These are phyloP conservation scores for Suhomyces coccinellae DNA, from an alignment of 1,139 yeast genomes.

Conservation along the genomic window DNA sequence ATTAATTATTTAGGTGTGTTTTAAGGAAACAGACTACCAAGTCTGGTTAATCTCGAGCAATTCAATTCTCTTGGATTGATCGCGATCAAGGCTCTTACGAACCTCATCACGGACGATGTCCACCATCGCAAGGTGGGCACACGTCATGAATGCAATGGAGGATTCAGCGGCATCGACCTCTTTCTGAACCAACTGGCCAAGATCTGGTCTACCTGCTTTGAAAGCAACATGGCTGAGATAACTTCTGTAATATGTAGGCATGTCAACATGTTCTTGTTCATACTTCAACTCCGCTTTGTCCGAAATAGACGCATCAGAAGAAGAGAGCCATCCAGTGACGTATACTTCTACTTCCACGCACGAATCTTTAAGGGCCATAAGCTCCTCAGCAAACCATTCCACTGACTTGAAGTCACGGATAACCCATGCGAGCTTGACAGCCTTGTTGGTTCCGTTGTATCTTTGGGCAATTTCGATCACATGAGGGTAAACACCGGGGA, in stretches of 20 bases:
- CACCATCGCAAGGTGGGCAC: constrained; percentile 51
- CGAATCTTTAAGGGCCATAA: constrained; percentile 26
- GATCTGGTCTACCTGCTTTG: constrained; percentile 44
- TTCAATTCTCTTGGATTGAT: constrained; percentile 9
- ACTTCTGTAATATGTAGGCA: not conserved
- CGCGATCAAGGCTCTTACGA: not conserved
- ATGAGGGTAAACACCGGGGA: constrained; percentile 49
- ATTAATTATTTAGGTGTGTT: too few species aligned
- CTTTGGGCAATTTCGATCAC: constrained; percentile 26
- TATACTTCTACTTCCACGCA: constrained; percentile 34
- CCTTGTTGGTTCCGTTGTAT: not conserved
- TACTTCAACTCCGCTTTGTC: not conserved
- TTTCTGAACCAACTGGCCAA: constrained; percentile 32
- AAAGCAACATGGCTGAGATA: constrained; percentile 26
- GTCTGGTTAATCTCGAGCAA: constrained; percentile 10
- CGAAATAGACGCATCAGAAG: not conserved
- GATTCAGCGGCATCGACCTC: constrained; percentile 30
- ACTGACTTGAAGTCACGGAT: constrained; percentile 44
- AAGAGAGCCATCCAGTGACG: constrained; percentile 29
- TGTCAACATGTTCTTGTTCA: not conserved
- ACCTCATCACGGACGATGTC: constrained; percentile 36
- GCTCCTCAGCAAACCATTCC: constrained; percentile 53
- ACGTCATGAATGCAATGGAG: constrained; percentile 41
- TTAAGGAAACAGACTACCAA: constrained; percentile 1
- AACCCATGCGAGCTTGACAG: constrained; percentile 36